Percentiles rank a stretch among this genome's conserved stretches.
These are phyloP conservation scores for Dryas octopetala DNA, from an alignment of 306 rosid genomes.

Conservation along the genomic window DNA sequence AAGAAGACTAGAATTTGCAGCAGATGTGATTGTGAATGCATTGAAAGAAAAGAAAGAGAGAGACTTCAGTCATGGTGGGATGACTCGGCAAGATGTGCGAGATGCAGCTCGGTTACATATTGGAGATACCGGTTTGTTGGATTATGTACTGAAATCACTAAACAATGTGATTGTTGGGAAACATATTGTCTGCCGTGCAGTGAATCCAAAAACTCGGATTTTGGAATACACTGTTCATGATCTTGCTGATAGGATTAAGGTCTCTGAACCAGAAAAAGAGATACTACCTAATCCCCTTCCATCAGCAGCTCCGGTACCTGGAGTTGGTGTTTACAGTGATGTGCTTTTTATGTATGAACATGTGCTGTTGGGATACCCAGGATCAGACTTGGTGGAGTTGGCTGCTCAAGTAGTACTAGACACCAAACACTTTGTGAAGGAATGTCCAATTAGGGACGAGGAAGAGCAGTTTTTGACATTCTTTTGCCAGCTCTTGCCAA, in stretches of 20 bases:
- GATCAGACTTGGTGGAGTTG: constrained; percentile 52
- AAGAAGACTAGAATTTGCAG: constrained; percentile 73
- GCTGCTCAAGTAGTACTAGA: constrained; percentile 68
- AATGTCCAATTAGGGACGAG: constrained; percentile 59
- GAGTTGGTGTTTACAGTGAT: constrained; percentile 64
- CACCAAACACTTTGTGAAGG: constrained; percentile 74
- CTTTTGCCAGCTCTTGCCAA: constrained; percentile 51
- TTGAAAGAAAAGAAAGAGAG: constrained; percentile 62
- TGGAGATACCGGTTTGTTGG: constrained; percentile 90
- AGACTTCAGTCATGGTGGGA: constrained; percentile 51
- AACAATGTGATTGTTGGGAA: constrained; percentile 72
- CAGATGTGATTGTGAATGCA: constrained; percentile 80
- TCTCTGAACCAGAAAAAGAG: constrained; percentile 35
- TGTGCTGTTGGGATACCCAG: constrained; percentile 63
- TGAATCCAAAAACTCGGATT: constrained; percentile 66
- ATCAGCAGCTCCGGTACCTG: constrained; percentile 41
- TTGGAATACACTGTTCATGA: constrained; percentile 77
- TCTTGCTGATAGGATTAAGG: constrained; percentile 32
- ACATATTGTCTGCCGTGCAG: constrained; percentile 65
- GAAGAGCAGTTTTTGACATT: constrained; percentile 63
- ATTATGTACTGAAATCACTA: constrained; percentile 78
- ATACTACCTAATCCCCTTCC: constrained; percentile 14
- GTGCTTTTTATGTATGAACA: constrained; percentile 62
- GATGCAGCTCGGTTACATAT: constrained; percentile 86
- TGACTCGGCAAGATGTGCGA: constrained; percentile 85